These are phyloP conservation scores for Nothophoma quercina DNA, from an alignment of 2,329 filamentous ascomycete genomes.

Conservation along the genomic window DNA sequence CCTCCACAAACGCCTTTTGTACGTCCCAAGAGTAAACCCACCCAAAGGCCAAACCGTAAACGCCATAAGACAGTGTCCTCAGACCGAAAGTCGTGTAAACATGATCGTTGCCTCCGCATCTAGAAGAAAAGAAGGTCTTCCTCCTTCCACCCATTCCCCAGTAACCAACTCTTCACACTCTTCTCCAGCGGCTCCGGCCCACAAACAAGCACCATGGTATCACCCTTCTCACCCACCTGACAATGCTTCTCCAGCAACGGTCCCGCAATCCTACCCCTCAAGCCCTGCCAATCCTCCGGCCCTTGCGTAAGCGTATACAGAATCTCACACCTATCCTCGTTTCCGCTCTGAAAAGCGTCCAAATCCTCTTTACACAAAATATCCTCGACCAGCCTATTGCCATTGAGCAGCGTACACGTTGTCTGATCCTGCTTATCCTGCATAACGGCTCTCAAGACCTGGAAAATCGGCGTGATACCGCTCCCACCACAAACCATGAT, in stretches of 20 bases:
- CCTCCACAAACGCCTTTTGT: no score
- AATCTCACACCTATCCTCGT: conserved; percentile 67
- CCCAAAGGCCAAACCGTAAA: no score
- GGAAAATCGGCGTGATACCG: conserved; percentile 92
- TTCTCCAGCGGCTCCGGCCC: conserved; percentile 80
- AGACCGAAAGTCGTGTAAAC: neutral
- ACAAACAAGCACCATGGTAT: conserved; percentile 75
- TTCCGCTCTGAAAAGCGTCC: conserved; percentile 65
- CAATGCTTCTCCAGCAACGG: conserved; percentile 68
- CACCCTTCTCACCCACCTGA: conserved; percentile 57
- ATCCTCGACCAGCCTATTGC: conserved; percentile 79
- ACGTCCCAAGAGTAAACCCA: no score
- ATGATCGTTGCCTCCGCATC: neutral
- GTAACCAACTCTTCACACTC: conserved; percentile 64
- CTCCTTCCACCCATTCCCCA: conserved; percentile 73
- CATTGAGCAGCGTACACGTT: conserved; percentile 75
- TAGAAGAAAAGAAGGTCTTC: conserved; percentile 80
- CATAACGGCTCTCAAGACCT: conserved; percentile 79
- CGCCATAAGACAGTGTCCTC: neutral
- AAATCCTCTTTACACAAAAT: conserved; percentile 82
- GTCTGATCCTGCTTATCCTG: conserved; percentile 70
- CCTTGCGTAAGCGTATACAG: conserved; percentile 74
- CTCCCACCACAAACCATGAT: conserved; percentile 88
- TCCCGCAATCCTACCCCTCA: conserved; percentile 70
- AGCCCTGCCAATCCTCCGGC: conserved; percentile 70